Conservation (phyloP, 176 grass and related monocot genomes). For the Saccharum spontaneum region DNA sequence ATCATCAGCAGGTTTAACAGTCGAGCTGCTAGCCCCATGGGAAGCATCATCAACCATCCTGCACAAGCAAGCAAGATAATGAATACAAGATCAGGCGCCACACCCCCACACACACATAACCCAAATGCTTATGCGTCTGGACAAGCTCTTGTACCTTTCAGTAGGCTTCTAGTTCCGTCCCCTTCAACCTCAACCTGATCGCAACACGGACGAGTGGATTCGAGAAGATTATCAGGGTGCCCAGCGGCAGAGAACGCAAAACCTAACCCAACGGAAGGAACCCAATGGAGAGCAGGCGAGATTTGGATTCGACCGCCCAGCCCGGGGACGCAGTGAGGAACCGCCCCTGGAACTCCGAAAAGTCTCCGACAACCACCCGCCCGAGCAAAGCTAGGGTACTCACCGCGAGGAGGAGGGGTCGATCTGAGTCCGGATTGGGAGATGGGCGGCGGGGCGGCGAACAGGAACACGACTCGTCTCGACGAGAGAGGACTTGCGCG, state of each 20-base stretch:
- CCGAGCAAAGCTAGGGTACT: background rate
- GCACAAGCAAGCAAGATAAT: background rate
- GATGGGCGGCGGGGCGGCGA: background rate
- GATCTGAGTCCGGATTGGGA: background rate
- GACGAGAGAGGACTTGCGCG: background rate
- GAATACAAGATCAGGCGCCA: background rate
- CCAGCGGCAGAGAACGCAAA: background rate
- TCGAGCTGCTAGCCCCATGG: slow-evolving; percentile 36
- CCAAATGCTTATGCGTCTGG: background rate
- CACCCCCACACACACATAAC: background rate
- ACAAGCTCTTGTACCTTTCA: background rate
- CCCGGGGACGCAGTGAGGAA: background rate
- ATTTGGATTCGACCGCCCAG: background rate
- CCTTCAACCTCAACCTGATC: background rate
- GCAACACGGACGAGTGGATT: too few species aligned
- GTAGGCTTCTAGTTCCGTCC: background rate
- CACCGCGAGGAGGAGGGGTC: background rate
- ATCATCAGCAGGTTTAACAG: slow-evolving; percentile 28
- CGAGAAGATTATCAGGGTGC: background rate
- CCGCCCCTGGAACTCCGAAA: background rate
- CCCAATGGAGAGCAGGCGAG: background rate
- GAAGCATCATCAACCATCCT: slow-evolving; percentile 73
- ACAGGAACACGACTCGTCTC: background rate
- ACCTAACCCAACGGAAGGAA: background rate
- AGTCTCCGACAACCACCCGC: background rate